These are phyloP conservation scores for Sugiyamaella neomexicana DNA, from an alignment of 1,139 yeast genomes.

Conservation along the genomic window DNA sequence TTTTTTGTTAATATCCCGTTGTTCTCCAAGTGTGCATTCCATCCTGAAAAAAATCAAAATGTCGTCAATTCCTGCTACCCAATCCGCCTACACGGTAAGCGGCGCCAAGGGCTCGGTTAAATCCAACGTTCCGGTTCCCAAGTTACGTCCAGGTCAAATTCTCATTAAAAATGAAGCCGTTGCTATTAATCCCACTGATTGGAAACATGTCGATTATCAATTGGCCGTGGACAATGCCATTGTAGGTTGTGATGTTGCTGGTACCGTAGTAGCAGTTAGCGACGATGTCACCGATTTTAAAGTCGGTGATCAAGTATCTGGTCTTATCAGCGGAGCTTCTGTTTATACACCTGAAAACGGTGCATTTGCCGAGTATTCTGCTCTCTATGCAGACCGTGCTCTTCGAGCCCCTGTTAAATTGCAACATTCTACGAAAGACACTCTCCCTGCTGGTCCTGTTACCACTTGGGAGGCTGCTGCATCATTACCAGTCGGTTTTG, in stretches of 20 bases:
- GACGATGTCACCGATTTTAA: slow-evolving; percentile 50
- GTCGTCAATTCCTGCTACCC: slow-evolving; percentile 15
- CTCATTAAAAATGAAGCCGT: slow-evolving; percentile 57
- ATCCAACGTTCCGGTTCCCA: slow-evolving; percentile 20
- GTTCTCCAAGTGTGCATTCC: background rate
- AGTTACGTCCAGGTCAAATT: slow-evolving; percentile 44
- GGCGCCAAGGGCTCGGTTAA: slow-evolving; percentile 19
- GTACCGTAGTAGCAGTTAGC: slow-evolving; percentile 60
- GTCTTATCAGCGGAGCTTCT: slow-evolving; percentile 54
- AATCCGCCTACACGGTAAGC: slow-evolving; percentile 19
- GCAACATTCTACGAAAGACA: slow-evolving; percentile 5
- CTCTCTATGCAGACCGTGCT: slow-evolving; percentile 26
- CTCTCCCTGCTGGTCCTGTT: slow-evolving; percentile 44
- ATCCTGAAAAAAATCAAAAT: too few relatives aligned
- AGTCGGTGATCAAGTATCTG: slow-evolving; percentile 57
- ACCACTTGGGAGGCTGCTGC: slow-evolving; percentile 64
- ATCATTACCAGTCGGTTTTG: slow-evolving; percentile 48
- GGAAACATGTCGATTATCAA: slow-evolving; percentile 55
- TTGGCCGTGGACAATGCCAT: slow-evolving; percentile 47
- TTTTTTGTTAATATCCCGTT: too few relatives aligned
- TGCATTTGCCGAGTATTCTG: slow-evolving; percentile 58
- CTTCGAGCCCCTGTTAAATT: slow-evolving; percentile 7
- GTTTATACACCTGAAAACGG: slow-evolving; percentile 48
- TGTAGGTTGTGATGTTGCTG: slow-evolving; percentile 48
- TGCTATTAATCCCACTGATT: slow-evolving; percentile 75